phyloP scores from a whole-genome alignment of 108 stramenopile species.

The Nitzschia inconspicua region DNA sequence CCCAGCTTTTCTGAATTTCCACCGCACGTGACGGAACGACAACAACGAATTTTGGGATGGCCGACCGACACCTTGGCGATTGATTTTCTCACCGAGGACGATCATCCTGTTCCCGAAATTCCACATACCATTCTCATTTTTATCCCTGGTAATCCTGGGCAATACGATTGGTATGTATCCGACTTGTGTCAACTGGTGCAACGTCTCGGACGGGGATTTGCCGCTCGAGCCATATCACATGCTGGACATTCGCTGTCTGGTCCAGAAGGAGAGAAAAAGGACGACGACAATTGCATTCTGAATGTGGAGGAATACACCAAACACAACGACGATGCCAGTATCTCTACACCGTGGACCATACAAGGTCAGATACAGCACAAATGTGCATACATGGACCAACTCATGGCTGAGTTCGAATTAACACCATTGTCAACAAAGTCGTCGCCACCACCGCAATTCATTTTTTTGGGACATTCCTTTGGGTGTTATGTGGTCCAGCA shows the following conservation, averaged over 20 bases:
- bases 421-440: background rate
- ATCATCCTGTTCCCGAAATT: background rate
- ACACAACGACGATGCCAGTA: background rate
- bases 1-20: no score
- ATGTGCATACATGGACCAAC: constrained; percentile 55
- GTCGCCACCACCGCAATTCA: constrained; percentile 32
- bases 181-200: constrained; percentile 34
- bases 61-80: constrained; percentile 48
- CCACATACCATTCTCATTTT: constrained; percentile 66
- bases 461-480: constrained; percentile 79
- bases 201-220: constrained; percentile 53
- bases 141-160: constrained; percentile 84
- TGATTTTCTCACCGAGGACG: background rate
- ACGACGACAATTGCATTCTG: background rate
- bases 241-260: constrained; percentile 60
- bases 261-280: constrained; percentile 20
- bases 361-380: constrained; percentile 81
- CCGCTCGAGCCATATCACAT: constrained; percentile 58
- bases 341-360: constrained; percentile 59
- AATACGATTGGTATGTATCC: constrained; percentile 59
- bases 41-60: constrained; percentile 72
- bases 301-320: background rate
- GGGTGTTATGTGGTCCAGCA: constrained; percentile 71
- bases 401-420: constrained; percentile 18
- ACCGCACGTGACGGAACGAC: no score